phyloP scores from a whole-genome alignment of 345 rosid species.

The Eucalyptus virginea region DNA sequence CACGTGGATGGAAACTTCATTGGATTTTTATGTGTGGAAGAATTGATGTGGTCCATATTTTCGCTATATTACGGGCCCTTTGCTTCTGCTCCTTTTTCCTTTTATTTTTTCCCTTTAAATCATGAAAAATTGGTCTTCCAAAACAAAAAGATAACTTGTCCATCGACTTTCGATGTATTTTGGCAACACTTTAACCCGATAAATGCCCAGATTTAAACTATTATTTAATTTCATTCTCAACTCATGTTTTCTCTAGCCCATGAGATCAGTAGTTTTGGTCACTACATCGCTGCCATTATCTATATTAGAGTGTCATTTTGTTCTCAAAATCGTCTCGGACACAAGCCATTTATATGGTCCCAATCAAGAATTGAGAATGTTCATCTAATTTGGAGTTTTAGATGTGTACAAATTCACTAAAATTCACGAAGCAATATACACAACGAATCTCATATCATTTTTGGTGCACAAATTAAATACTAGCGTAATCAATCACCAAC shows the following conservation, averaged over 20 bases:
- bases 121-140: not conserved
- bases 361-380: not conserved
- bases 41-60: not conserved
- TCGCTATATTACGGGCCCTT: not conserved
- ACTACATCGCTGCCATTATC: too few relatives aligned
- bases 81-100: not conserved
- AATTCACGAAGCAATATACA: rapidly evolving
- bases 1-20: not conserved
- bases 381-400: not conserved
- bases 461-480: not conserved
- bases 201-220: not conserved
- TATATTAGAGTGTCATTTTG: not conserved
- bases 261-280: not conserved
- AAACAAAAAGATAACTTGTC: not conserved
- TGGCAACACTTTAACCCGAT: not conserved
- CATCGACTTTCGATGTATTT: not conserved
- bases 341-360: not conserved
- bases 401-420: not conserved
- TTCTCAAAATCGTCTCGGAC: not conserved
- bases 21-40: not conserved
- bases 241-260: not conserved
- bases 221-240: not conserved
- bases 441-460: not conserved
- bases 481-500: not conserved
- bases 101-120: not conserved